Evolutionary conservation across 441 rosid species (phyloP), one percentile per base, ranked within the genome.

Genomic region (Erodium moschatum): DNA sequence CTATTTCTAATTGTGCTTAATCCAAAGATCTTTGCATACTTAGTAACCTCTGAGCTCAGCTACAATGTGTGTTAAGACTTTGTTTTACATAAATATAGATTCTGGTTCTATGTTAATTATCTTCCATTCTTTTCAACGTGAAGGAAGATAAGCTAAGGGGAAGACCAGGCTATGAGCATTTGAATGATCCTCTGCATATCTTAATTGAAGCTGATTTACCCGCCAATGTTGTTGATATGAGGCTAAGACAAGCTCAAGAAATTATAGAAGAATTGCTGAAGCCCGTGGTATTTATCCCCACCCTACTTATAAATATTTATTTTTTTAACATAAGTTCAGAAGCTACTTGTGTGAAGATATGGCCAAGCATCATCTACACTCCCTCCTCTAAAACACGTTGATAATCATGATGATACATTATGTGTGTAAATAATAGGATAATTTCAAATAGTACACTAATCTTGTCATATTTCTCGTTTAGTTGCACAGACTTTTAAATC

Each of bases 111-210:
- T 74, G 68, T 66, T 80, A 70, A 65, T 69, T 73, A 60, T 70
- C 73, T 69, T 71, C 12, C 63, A 33, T 65, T 63, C 42, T 67
- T 69, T 76, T 65, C 16, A 60, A 69, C 76, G 6, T 70, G 50
- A 81, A 93, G 98, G 98, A 91, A 79, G 97, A 93, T 72, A 89
- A 88, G 77, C 82, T 89, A 67, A 86, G 86, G 81, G 97, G 98
- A 71, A 86, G 93, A 77, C 97, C 95, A 8, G 95, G 96, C 69
- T 91, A 91, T 75, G 97, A 91, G 85, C 97, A 93, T 81, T 86
- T 93, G 76, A 91, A 85, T 72, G 97, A 93, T 73, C 96, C 95
- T 56, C 92, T 91, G 48, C 96, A 93, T 85, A 89, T 93, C 79
- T 83, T 91, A 81, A 93, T 91, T 24, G 96, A 93, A 79, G 93